These are phyloP conservation scores for Saccharomycopsis guyanensis DNA, from an alignment of 805 yeast species.

Conservation along the genomic window DNA sequence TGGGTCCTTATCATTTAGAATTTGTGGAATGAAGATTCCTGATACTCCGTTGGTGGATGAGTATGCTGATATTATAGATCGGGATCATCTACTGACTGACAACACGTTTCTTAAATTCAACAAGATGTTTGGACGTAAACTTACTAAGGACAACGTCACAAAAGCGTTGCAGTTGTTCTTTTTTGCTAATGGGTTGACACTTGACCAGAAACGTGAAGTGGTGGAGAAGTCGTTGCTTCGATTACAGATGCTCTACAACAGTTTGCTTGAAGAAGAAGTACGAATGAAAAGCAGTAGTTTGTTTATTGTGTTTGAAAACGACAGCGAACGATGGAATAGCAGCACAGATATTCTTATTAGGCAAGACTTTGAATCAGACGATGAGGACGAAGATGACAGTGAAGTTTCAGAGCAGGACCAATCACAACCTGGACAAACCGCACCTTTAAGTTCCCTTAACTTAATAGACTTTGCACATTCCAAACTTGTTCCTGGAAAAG, in stretches of 20 bases:
- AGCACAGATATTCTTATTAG: slow-evolving; percentile 35
- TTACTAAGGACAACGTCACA: slow-evolving; percentile 36
- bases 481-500: slow-evolving; percentile 48
- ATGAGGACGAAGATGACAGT: slow-evolving; percentile 27
- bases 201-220: slow-evolving; percentile 31
- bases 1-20: slow-evolving; percentile 65
- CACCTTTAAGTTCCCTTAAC: slow-evolving; percentile 49
- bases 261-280: slow-evolving; percentile 53
- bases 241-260: slow-evolving; percentile 57
- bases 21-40: slow-evolving; percentile 74
- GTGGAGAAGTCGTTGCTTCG: slow-evolving; percentile 45
- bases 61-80: slow-evolving; percentile 17
- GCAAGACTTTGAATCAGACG: slow-evolving; percentile 31
- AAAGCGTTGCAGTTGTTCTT: slow-evolving; percentile 42
- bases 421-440: slow-evolving; percentile 7
- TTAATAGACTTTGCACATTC: slow-evolving; percentile 93
- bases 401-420: slow-evolving; percentile 16
- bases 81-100: slow-evolving; percentile 22
- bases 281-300: slow-evolving; percentile 67
- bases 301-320: slow-evolving; percentile 68
- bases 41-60: neutral
- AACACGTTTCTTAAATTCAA: slow-evolving; percentile 45
- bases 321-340: slow-evolving; percentile 42
- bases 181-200: slow-evolving; percentile 30
- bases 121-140: slow-evolving; percentile 63